These are phyloP conservation scores for Zygosaccharomyces bisporus DNA, from an alignment of 805 yeast genomes.

Conservation along the genomic window DNA sequence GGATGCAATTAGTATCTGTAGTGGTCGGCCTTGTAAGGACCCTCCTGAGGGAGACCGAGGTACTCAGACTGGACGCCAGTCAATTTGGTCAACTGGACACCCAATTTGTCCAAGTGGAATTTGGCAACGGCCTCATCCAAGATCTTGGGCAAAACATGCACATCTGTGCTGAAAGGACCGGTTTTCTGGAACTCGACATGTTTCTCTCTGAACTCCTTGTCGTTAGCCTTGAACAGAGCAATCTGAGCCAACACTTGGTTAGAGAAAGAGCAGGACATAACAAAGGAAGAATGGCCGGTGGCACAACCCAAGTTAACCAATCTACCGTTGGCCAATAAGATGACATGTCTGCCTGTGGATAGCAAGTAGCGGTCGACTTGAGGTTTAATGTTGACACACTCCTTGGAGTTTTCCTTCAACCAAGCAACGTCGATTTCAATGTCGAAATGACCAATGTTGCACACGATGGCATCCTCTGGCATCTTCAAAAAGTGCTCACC, in stretches of 20 bases:
- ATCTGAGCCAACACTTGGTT: conserved; percentile 99
- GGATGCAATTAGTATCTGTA: conserved; percentile 76
- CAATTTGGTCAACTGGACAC: conserved; percentile 79
- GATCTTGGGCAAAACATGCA: conserved; percentile 94
- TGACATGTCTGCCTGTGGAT: conserved; percentile 85
- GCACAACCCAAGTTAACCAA: conserved; percentile 99
- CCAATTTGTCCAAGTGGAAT: conserved; percentile 92
- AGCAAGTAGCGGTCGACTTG: conserved; percentile 97
- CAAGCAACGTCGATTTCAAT: conserved; percentile 99
- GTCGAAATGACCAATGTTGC: conserved; percentile 99
- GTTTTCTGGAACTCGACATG: conserved; percentile 89
- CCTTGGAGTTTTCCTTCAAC: conserved; percentile 91
- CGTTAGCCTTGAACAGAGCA: conserved; percentile 88
- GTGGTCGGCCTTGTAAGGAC: conserved; percentile 97
- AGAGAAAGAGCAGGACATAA: conserved; percentile 99
- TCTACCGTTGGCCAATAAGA: conserved; percentile 98
- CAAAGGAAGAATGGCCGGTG: conserved; percentile 98
- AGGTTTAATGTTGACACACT: conserved; percentile 96
- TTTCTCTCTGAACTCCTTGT: conserved; percentile 71
- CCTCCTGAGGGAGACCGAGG: conserved; percentile 85
- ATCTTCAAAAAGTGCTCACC: conserved; percentile 80
- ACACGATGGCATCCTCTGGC: conserved; percentile 99
- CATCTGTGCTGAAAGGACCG: conserved; percentile 88
- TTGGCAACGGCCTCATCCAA: conserved; percentile 98
- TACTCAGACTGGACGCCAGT: conserved; percentile 83